phyloP scores from a whole-genome alignment of 345 rosid species.

The Camelina laxa region DNA sequence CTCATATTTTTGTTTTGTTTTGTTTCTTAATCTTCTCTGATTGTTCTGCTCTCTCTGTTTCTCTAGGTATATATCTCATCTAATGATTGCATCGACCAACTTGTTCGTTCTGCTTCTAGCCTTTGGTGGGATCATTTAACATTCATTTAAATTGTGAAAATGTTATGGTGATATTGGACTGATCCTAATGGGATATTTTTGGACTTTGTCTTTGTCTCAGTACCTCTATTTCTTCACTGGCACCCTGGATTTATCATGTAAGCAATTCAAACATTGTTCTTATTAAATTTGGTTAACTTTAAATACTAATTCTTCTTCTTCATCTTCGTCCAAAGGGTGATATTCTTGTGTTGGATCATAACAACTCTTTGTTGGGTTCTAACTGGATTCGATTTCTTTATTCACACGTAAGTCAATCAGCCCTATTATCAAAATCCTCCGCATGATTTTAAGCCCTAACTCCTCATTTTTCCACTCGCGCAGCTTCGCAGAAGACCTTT shows the following conservation, averaged over 20 bases:
- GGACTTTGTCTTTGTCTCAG: slow-evolving; percentile 44
- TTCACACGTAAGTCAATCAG: slow-evolving; percentile 58
- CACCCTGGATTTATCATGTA: slow-evolving; percentile 68
- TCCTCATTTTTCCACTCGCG: neutral
- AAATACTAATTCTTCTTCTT: neutral
- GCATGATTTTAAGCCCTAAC: neutral
- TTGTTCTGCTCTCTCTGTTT: slow-evolving; percentile 1
- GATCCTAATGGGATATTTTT: slow-evolving; percentile 12
- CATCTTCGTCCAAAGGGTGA: slow-evolving; percentile 50
- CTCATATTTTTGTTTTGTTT: neutral
- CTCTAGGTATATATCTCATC: slow-evolving; percentile 54
- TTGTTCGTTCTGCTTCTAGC: slow-evolving; percentile 57
- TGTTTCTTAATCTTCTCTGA: neutral
- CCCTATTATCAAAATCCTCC: neutral
- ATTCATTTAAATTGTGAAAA: neutral
- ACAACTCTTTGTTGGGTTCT: slow-evolving; percentile 63
- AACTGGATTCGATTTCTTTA: slow-evolving; percentile 69
- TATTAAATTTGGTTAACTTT: neutral
- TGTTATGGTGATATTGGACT: neutral
- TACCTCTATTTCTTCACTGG: slow-evolving; percentile 63
- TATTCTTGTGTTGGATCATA: slow-evolving; percentile 70
- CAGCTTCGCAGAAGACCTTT: slow-evolving; percentile 67
- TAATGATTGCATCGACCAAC: slow-evolving; percentile 51
- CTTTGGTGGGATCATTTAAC: slow-evolving; percentile 49
- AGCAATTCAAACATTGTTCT: slow-evolving; percentile 31